Conservation (phyloP, 176 grass and related monocot species). For the Phoenix roebelenii region DNA sequence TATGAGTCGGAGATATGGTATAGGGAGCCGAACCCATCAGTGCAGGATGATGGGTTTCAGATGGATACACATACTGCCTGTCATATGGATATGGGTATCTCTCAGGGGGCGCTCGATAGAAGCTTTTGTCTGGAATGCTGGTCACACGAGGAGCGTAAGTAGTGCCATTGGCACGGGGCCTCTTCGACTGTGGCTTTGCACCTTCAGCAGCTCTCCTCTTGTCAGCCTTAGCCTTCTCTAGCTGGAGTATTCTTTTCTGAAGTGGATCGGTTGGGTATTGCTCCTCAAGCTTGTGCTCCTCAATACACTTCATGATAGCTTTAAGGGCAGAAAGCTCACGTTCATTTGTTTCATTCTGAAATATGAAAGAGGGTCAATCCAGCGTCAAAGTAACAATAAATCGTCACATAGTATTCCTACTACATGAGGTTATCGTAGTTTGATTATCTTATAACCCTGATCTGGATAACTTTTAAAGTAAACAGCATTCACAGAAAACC, state of each 20-base stretch:
- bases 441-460: too few species aligned
- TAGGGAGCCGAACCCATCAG: slow-evolving; percentile 42
- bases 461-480: too few species aligned
- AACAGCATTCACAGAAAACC: too few species aligned
- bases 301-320: slow-evolving; percentile 75
- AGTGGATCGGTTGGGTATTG: slow-evolving; percentile 72
- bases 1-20: slow-evolving; percentile 42
- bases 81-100: slow-evolving; percentile 55
- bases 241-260: slow-evolving; percentile 60
- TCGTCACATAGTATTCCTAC: too few species aligned
- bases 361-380: background rate
- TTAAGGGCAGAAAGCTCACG: slow-evolving; percentile 69
- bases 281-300: slow-evolving; percentile 82
- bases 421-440: too few species aligned
- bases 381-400: background rate
- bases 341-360: slow-evolving; percentile 84
- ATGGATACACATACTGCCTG: slow-evolving; percentile 52
- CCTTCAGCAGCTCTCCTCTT: slow-evolving; percentile 78
- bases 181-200: slow-evolving; percentile 77
- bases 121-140: slow-evolving; percentile 57
- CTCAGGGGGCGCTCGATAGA: slow-evolving; percentile 60
- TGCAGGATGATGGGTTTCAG: slow-evolving; percentile 50
- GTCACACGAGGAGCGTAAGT: slow-evolving; percentile 40
- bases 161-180: slow-evolving; percentile 55
- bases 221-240: slow-evolving; percentile 96